Base-by-base conservation (phyloP, 1,284 basidiomycete genomes). In the Leccinum subfulvum region DNA sequence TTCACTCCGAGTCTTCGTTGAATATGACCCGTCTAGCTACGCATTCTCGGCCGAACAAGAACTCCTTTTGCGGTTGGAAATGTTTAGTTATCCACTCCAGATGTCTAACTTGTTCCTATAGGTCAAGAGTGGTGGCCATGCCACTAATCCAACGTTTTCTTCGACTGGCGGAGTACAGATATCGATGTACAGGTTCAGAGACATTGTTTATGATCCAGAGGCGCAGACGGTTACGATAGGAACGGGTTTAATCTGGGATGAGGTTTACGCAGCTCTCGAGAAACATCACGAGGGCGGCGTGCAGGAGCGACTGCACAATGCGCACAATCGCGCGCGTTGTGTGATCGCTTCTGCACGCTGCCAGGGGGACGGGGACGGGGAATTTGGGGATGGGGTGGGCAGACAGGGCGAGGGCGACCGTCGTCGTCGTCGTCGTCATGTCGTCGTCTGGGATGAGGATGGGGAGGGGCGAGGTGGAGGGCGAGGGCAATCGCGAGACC, bases 171-270 rank as follows among this genome's bases (percentile, higher is more conserved):
- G 85, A 5, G 79, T 88, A 3, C 83, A 84, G 0, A 84, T 88
- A 60, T 73, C 81, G 3, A 82, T 88, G 84, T 72, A 66, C 28
- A 75, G 78, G 4, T 86, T 87, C 69, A 78, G 78, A 1, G 70
- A 81, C 0, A 76, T 84, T 11, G 72, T 66, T 6, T 84, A 85
- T 58, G 68, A 83, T 58, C 62, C 73, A 2, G 62, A 63, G 0
- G 65, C 76, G 1, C 75, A 78, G 60, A 61, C 28, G 1, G 67
- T 6, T 2, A 58, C 73, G 0, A 68, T 87, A 21, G 86, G 86
- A 0, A 71, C 83, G 3, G 85, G 85, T 7, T 66, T 84, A 8
- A 73, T 81, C 5, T 88, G 85, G 84, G 84, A 86, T 62, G 79
- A 83, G 44, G 85, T 87, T 3, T 88, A 87, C 61, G 73, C 68